phyloP scores from a whole-genome alignment of 768 basidiomycete genomes.

The Suillus weaverae region DNA sequence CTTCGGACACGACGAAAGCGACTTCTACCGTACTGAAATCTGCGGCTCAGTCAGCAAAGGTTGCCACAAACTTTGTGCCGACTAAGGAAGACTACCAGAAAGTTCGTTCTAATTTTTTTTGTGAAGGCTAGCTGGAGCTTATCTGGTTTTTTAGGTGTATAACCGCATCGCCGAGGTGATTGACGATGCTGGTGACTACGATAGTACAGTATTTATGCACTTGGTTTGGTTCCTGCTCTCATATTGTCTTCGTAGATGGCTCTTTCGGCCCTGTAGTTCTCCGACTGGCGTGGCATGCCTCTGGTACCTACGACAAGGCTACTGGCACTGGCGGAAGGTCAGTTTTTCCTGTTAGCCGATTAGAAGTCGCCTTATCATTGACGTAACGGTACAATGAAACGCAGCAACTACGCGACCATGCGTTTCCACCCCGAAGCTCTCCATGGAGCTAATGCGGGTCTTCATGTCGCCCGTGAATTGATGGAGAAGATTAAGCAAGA shows the following conservation, averaged over 20 bases:
- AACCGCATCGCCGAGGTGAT: conserved; percentile 79
- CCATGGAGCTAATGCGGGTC: conserved; percentile 83
- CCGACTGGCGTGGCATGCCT: conserved; percentile 93
- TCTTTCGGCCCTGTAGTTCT: conserved; percentile 86
- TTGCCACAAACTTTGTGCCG: conserved; percentile 68
- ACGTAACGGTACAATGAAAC: conserved; percentile 11
- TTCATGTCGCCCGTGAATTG: conserved; percentile 74
- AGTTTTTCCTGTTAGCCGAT: conserved; percentile 14
- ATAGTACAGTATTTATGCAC: conserved; percentile 53
- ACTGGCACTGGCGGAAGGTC: conserved; percentile 79
- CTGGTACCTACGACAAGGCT: conserved; percentile 88
- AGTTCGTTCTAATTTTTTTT: conserved; percentile 37
- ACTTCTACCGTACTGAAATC: conserved; percentile 59
- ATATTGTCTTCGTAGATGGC: conserved; percentile 54
- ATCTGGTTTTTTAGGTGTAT: conserved; percentile 63
- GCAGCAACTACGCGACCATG: conserved; percentile 98
- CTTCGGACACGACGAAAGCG: conserved; percentile 47
- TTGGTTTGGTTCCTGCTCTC: conserved; percentile 1
- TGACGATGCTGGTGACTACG: conserved; percentile 73
- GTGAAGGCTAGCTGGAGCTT: not conserved
- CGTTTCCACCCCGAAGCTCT: conserved; percentile 87
- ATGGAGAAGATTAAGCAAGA: conserved; percentile 88
- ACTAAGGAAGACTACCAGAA: conserved; percentile 89
- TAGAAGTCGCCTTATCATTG: conserved; percentile 8
- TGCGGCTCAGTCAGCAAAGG: conserved; percentile 61